Percentiles rank a stretch among this genome's conserved stretches.
These are phyloP conservation scores for Penicillium sp. DNA, from an alignment of 2,329 filamentous ascomycete genomes.

Conservation along the genomic window DNA sequence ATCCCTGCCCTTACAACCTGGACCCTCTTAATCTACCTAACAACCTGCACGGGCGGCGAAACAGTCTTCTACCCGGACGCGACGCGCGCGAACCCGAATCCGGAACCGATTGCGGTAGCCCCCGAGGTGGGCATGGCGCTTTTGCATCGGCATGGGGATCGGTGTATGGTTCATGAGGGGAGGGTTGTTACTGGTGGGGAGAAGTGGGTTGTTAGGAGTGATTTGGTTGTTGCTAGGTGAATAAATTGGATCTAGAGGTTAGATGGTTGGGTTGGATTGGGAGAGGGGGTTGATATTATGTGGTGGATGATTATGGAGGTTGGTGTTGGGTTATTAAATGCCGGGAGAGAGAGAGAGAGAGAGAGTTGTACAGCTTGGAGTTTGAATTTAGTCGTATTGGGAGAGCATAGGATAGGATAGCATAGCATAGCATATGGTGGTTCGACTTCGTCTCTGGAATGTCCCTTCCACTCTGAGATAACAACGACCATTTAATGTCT, in stretches of 20 bases:
- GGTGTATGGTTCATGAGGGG: constrained; percentile 89
- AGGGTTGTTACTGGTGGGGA: constrained; percentile 78
- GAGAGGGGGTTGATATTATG: too few species aligned
- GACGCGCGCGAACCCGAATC: constrained; percentile 50
- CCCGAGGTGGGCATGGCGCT: constrained; percentile 85
- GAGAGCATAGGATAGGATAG: background rate
- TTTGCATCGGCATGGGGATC: constrained; percentile 85
- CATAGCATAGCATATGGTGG: background rate
- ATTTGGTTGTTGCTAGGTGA: constrained; percentile 61
- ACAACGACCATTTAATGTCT: background rate
- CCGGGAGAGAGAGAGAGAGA: too few species aligned
- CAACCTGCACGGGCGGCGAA: constrained; percentile 82
- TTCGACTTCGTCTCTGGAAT: background rate
- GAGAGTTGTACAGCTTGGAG: background rate
- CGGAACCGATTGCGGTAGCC: constrained; percentile 72
- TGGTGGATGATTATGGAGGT: background rate
- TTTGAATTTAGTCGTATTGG: background rate
- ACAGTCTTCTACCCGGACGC: constrained; percentile 86
- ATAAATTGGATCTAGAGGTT: background rate
- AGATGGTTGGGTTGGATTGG: too few species aligned
- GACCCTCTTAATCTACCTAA: constrained; percentile 89
- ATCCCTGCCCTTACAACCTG: constrained; percentile 76
- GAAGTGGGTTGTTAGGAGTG: constrained; percentile 89
- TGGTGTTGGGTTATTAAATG: background rate
- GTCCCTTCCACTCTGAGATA: too few species aligned